A percentile compares a stretch with the other conserved stretches of the same genome.
Conservation (phyloP, 2,329 filamentous ascomycete genomes). For the Apiospora rasikravindrae region DNA sequence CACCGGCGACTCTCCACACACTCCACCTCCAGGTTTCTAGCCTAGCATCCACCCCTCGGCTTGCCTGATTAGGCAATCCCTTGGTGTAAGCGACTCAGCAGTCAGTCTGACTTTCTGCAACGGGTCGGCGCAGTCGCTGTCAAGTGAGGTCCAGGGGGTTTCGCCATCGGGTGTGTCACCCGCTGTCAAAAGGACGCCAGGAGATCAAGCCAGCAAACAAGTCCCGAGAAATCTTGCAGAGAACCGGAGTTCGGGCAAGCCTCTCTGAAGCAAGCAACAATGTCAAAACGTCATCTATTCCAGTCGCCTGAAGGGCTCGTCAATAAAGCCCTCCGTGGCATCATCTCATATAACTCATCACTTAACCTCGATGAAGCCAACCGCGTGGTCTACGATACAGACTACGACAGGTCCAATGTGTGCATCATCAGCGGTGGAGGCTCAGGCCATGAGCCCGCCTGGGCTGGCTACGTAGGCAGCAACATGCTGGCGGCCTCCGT, state of each 20-base stretch:
- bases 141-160: neutral
- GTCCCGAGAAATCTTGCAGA: neutral
- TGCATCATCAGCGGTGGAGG: slow-evolving; percentile 60
- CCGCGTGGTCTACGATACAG: slow-evolving; percentile 56
- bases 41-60: slow-evolving; percentile 22
- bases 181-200: neutral
- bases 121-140: neutral
- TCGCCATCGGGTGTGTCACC: slow-evolving; percentile 9
- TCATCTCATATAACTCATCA: slow-evolving; percentile 59
- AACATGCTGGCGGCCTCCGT: slow-evolving; percentile 67
- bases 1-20: slow-evolving; percentile 17
- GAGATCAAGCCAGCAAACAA: neutral
- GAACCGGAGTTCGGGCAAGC: neutral
- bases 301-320: slow-evolving; percentile 58
- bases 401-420: slow-evolving; percentile 50
- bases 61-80: slow-evolving; percentile 32
- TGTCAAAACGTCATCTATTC: slow-evolving; percentile 61
- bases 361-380: slow-evolving; percentile 56
- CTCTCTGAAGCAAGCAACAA: slow-evolving; percentile 31
- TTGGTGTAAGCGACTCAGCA: slow-evolving; percentile 18
- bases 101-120: neutral
- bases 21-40: slow-evolving; percentile 19
- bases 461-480: slow-evolving; percentile 66
- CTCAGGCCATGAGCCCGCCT: slow-evolving; percentile 66
- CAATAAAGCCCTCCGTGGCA: slow-evolving; percentile 54